phyloP scores from a whole-genome alignment of 2,329 filamentous ascomycete species.

The Diplocarpon rosae region DNA sequence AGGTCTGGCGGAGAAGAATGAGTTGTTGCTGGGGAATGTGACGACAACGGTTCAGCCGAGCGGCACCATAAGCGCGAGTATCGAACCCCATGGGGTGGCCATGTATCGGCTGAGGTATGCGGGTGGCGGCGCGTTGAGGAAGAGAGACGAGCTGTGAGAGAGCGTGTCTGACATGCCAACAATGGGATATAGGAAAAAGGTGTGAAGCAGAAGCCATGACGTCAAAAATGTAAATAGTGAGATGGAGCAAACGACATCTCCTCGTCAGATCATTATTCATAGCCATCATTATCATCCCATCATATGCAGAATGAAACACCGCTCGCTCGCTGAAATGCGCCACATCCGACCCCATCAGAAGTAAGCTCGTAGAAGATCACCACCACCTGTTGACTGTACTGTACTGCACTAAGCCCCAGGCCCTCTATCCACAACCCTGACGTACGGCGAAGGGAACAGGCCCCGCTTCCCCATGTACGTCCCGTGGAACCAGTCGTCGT shows the following conservation, averaged over 20 bases:
- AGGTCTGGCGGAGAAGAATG: slow-evolving; percentile 32
- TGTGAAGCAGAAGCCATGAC: no score
- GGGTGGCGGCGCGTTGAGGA: slow-evolving; percentile 23
- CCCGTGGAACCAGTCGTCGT: slow-evolving; percentile 84
- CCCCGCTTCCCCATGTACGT: slow-evolving; percentile 72
- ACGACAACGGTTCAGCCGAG: slow-evolving; percentile 32
- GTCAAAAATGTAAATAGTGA: not conserved
- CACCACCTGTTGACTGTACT: not conserved
- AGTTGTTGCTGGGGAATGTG: slow-evolving; percentile 37
- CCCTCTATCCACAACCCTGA: slow-evolving; percentile 35
- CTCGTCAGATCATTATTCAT: not conserved
- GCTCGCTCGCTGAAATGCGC: not conserved
- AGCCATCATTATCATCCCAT: not conserved
- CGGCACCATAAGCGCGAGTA: slow-evolving; percentile 33
- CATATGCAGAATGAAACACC: not conserved
- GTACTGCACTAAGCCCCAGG: not conserved
- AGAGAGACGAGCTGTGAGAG: slow-evolving; percentile 34
- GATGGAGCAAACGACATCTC: no score
- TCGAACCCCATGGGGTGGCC: slow-evolving; percentile 39
- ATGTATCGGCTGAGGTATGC: slow-evolving; percentile 35
- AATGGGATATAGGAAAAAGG: no score
- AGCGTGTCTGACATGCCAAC: no score
- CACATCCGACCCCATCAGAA: not conserved
- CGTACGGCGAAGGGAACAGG: slow-evolving; percentile 72
- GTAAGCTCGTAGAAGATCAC: not conserved